These are phyloP conservation scores for Amaranthus cruentus DNA, from an alignment of 148 eudicot genomes.

Conservation along the genomic window DNA sequence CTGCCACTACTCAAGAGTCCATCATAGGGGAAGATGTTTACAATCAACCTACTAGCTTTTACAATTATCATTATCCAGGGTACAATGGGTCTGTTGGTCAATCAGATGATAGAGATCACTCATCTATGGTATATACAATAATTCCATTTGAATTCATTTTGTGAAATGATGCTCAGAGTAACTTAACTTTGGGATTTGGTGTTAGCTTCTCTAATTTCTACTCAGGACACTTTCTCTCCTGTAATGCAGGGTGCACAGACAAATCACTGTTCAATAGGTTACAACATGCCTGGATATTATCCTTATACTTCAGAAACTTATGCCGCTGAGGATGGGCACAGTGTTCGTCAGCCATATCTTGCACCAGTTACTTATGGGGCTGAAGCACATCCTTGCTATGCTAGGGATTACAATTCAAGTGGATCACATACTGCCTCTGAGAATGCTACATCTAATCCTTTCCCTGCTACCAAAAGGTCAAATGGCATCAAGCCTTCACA, in stretches of 20 bases:
- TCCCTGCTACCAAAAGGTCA: conserved; percentile 19
- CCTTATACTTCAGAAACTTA: conserved; percentile 46
- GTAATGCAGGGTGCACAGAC: conserved; percentile 43
- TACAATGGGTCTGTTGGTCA: conserved; percentile 20
- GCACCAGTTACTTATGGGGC: conserved; percentile 46
- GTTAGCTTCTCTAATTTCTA: neutral
- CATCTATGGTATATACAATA: conserved; percentile 16
- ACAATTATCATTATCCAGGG: conserved; percentile 57
- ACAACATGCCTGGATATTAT: conserved; percentile 54
- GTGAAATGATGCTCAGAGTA: neutral
- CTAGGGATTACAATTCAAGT: conserved; percentile 46
- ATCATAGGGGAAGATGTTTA: conserved; percentile 43
- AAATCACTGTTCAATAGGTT: conserved; percentile 47
- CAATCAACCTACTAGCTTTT: conserved; percentile 49
- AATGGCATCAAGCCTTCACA: conserved; percentile 32
- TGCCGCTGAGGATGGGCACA: conserved; percentile 46
- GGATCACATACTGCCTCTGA: conserved; percentile 16
- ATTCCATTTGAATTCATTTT: neutral
- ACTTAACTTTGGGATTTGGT: no score
- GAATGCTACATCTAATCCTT: conserved; percentile 2
- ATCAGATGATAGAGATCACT: conserved; percentile 16
- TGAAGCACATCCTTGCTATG: conserved; percentile 48
- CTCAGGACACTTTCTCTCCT: conserved; percentile 4
- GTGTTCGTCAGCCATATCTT: conserved; percentile 36
- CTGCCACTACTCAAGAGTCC: conserved; percentile 32